Base-by-base conservation (phyloP, 768 basidiomycete species). In the Suillus weaverae region DNA sequence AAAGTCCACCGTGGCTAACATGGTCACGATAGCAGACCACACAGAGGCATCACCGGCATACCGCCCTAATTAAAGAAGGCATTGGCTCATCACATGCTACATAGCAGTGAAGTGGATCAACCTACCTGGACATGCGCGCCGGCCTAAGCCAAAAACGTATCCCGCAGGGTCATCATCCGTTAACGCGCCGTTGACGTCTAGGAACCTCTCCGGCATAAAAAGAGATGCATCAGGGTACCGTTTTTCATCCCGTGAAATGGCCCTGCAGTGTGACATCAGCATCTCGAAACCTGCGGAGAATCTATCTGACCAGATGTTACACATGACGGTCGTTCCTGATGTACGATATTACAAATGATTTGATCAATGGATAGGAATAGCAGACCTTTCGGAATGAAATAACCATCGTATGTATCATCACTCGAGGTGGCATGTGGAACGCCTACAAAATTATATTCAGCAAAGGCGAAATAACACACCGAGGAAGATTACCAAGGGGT, bases 381-480 rank as follows among this genome's bases (percentile, higher is more conserved):
- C 20, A 14, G 62, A 48, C 85, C 85, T 62, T 78, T 77, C 2
- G 86, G 86, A 41, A 88, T 87, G 9, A 83, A 72, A 64, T 81
- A 83, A 16, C 80, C 79, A 26, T 75, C 69, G 63, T 82, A 83
- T 18, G 73, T 63, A 56, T 83, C 81, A 59, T 78, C 77, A 43
- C 70, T 66, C 0, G 78, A 78, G 1, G 64, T n/a, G 5, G 63
- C 60, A 61, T 78, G 77, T 2, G 74, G 69, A 30, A 69, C 61
- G 9, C 51, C 51, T 53, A 32, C 18, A 20, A 18, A 0, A 18
- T 20, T 5, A 53, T 32, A 16, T 32, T 53, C 4, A 32, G 30
- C 30, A 32, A 32, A 32, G 30, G 30, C 18, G 8, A 20, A 18
- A 20, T 10, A 7, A 32, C 51, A 32, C 18, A 16, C 9, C 30